Percentiles rank a stretch among this genome's conserved stretches.
These are phyloP conservation scores for Apophysomyces ossiformis DNA, from an alignment of 371 early-diverging fungal species.

Conservation along the genomic window DNA sequence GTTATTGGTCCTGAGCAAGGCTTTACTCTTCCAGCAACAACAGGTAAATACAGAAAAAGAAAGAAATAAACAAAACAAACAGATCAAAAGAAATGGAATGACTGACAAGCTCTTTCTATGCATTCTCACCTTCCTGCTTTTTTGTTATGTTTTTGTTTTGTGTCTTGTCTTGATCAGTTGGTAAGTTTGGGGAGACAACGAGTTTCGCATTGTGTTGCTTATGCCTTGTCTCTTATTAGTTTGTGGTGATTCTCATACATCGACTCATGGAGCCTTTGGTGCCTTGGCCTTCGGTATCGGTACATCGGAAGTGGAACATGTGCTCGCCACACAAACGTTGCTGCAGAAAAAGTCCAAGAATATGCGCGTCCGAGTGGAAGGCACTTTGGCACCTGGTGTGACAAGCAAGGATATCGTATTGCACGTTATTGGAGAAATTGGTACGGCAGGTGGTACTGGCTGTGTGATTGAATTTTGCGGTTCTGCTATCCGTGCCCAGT, in stretches of 20 bases:
- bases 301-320: conserved; percentile 77
- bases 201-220: neutral
- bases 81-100: no score
- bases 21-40: conserved; percentile 73
- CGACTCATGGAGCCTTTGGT: conserved; percentile 78
- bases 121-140: neutral
- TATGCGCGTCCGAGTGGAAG: conserved; percentile 66
- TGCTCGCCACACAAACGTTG: conserved; percentile 74
- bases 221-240: conserved; percentile 34
- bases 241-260: conserved; percentile 77
- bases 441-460: conserved; percentile 75
- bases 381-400: conserved; percentile 55
- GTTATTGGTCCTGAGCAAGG: conserved; percentile 81
- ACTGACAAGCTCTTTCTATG: neutral
- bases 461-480: conserved; percentile 72
- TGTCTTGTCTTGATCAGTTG: neutral
- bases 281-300: conserved; percentile 78
- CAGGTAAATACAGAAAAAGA: conserved; percentile 26
- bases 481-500: conserved; percentile 45
- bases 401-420: conserved; percentile 71
- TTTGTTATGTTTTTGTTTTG: neutral
- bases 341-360: conserved; percentile 71
- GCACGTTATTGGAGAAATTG: conserved; percentile 72
- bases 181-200: neutral
- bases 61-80: no score